Base-by-base conservation (phyloP, 1,139 yeast species). In the Debaryomyces robertsiae region DNA sequence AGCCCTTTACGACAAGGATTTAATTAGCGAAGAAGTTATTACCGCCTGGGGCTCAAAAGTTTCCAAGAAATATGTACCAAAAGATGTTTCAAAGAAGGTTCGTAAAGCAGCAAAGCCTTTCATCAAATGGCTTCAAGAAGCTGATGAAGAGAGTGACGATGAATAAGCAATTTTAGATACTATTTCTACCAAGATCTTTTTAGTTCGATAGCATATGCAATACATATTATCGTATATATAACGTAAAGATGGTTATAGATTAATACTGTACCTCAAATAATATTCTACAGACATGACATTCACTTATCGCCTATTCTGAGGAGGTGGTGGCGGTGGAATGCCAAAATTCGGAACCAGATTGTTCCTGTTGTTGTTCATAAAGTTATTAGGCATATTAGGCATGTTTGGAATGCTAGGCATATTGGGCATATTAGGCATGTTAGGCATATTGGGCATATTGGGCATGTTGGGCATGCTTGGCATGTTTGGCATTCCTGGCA, bases 31-130 rank as follows among this genome's bases (percentile, higher is more conserved):
- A 69, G 96, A 88, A 45, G 84, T 79, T 34, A 77, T 89, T 41
- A 68, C 78, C 57, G 77, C 78, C 40, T 93, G 96, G 91, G 98
- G 97, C 52, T 78, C 93, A 42, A 90, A 89, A 66, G 90, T 89
- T 36, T 86, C 96, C 39, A 90, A 90, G 73, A 91, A 90, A 68
- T 93, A 85, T 57, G 97, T 91, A 46, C 88, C 95, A 48, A 93
- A 91, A 72, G 96, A 90, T 39, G 77, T 82, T 34, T 85, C 95
- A 40, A 91, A 91, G 72, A 91, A 89, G 77, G 96, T 93, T 41
- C 87, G 97, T 68, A 88, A 84, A 67, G 95, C 96, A 36, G 97
- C 97, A 46, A 90, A 89, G 69, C 96, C 98, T 30, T 93, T 93
- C 69, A 72, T 93, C 50, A 82, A 85, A 55, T 93, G 98, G 98